phyloP scores from a whole-genome alignment of 495 filamentous ascomycete species.

The Penicillium angulare region DNA sequence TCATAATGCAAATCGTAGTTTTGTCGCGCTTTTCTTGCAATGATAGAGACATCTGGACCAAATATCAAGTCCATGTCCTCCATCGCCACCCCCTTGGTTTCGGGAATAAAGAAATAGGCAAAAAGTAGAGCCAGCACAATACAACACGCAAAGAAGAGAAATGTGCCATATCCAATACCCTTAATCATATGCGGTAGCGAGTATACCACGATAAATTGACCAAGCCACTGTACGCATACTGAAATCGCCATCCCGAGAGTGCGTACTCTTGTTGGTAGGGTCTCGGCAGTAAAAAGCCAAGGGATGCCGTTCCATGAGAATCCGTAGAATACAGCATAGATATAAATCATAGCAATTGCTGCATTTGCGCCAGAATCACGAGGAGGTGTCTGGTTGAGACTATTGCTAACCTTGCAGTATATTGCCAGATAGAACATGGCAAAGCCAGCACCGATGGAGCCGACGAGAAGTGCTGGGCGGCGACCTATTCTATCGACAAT shows the following conservation, averaged over 20 bases:
- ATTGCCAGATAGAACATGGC: constrained; percentile 66
- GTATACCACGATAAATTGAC: constrained; percentile 46
- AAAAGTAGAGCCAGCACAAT: constrained; percentile 38
- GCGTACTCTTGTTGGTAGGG: constrained; percentile 39
- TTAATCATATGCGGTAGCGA: constrained; percentile 37
- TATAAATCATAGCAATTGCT: constrained; percentile 62
- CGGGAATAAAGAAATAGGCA: constrained; percentile 36
- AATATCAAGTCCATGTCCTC: constrained; percentile 17
- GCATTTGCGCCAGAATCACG: constrained; percentile 41
- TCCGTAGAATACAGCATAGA: constrained; percentile 65
- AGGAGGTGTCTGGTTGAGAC: constrained; percentile 23
- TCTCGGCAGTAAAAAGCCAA: constrained; percentile 54
- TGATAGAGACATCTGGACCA: constrained; percentile 1
- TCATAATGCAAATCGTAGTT: no score
- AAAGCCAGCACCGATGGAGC: constrained; percentile 22
- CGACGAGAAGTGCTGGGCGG: constrained; percentile 5
- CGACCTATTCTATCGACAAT: constrained; percentile 23
- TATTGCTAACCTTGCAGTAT: constrained; percentile 50
- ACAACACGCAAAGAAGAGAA: constrained; percentile 29
- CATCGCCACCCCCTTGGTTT: constrained; percentile 14
- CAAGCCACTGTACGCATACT: constrained; percentile 37
- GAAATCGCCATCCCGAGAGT: constrained; percentile 46
- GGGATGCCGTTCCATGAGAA: constrained; percentile 62
- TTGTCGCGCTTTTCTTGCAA: background rate
- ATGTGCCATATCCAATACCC: constrained; percentile 44